These are phyloP conservation scores for Rhizopus microsporus DNA, from an alignment of 371 early-diverging fungal species.

Conservation along the genomic window DNA sequence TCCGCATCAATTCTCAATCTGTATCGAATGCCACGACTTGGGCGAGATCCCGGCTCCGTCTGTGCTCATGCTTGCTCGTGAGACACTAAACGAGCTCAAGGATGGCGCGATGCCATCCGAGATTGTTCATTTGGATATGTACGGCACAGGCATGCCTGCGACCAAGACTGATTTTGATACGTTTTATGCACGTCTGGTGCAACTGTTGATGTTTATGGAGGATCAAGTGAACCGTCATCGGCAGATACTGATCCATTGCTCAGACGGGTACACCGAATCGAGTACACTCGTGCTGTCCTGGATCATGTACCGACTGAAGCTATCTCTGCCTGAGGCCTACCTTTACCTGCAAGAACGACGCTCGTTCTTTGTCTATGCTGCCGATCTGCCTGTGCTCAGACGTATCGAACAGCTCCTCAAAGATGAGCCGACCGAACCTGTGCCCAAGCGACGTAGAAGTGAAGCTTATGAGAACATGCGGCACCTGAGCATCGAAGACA, in stretches of 20 bases:
- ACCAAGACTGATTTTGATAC: conserved; percentile 25
- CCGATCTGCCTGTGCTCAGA: conserved; percentile 50
- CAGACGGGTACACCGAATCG: conserved; percentile 67
- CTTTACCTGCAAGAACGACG: conserved; percentile 56
- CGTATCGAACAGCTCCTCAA: conserved; percentile 24
- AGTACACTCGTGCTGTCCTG: conserved; percentile 52
- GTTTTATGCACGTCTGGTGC: conserved; percentile 27
- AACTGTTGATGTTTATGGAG: conserved; percentile 45
- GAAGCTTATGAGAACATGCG: conserved; percentile 1
- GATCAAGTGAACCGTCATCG: conserved; percentile 36
- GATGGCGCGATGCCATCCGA: conserved; percentile 35
- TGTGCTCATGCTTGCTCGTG: conserved; percentile 41
- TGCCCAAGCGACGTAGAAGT: conserved; percentile 19
- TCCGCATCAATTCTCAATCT: conserved; percentile 57
- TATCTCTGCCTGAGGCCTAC: conserved; percentile 60
- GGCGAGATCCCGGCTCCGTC: conserved; percentile 57
- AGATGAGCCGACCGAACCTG: conserved; percentile 22
- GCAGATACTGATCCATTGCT: conserved; percentile 58
- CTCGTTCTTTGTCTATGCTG: conserved; percentile 66
- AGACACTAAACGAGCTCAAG: conserved; percentile 37
- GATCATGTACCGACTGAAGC: conserved; percentile 55
- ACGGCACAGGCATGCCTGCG: conserved; percentile 30
- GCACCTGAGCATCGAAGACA: conserved; percentile 9
- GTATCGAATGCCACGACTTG: conserved; percentile 61
- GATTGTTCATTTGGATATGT: conserved; percentile 58